Evolutionary conservation across 1,284 basidiomycete genomes (phyloP), one percentile per base, ranked within the genome.

Genomic region (Xerocomus amazonicus): DNA sequence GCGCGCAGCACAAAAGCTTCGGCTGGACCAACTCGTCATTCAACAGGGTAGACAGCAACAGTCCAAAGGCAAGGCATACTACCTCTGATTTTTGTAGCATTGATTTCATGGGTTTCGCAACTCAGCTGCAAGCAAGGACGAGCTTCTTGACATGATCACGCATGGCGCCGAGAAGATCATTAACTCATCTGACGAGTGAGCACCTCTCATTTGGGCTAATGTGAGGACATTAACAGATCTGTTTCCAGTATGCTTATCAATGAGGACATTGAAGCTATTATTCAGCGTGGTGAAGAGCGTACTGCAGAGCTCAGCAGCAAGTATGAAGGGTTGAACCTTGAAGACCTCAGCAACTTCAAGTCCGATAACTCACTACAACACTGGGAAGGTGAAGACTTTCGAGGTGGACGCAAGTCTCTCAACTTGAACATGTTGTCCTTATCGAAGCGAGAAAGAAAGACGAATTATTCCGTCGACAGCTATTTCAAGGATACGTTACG

Each of bases 151-250:
- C 63, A 99, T 99, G 93, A 99, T 99, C 57, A 88, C 96, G 19
- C 94, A 97, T 65, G 97, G 97, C 17, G 96, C 95, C 0, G 95
- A 99, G 66, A 90, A 92, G 70, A 98, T 99, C 55, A 96, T 98
- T 69, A 95, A 88, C 64, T 76, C 83, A 17, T 72, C 65, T 0
- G 81, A 84, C 3, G 77, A 82, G 84, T 87, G 58, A 54, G 83
- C 72, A 16, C 1, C 29, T 8, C 7, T 14, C 3, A 32, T 4
- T 1, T 16, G 9, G 26, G 12, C 42, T 16, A 32, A 1, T 16
- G 47, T 0, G 26, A 39, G 28, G 13, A 47, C 13, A 3, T 39
- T 47, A 17, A 52, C 0, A 45, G 19, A 2, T 27, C n/a, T 16
- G 1, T 37, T 17, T 7, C 23, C 2, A 92, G 90, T 48, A 76